Evolutionary conservation across 768 basidiomycete species (phyloP), one percentile per base, ranked within the genome.

Genomic region (Amanita exitialis): DNA sequence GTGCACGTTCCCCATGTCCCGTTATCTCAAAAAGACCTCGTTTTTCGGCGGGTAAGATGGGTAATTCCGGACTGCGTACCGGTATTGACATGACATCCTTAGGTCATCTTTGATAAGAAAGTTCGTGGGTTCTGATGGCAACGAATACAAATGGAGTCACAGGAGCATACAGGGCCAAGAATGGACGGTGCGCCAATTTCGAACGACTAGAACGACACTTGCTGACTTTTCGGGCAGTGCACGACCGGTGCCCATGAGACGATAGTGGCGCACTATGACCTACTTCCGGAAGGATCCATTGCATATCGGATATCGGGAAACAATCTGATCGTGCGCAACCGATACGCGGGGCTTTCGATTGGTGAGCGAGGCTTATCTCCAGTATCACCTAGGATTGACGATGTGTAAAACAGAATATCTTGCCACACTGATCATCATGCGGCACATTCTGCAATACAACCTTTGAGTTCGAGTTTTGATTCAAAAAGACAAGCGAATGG

Each of bases 111-210:
- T 86, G 54, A 77, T 77, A 39, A 66, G 86, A 41, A 86, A 83
- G 62, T 89, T 88, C 56, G 67, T 63, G 43, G 84, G 74, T 13
- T 80, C 79, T 36, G 83, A 87, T 61, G 83, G 83, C 30, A 71
- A 71, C 23, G 84, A 87, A 58, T 87, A 87, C 57, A 72, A 72
- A 61, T 89, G 86, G 86, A 73, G 75, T 25, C 69, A 79, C 63
- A 72, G 72, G 27, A 69, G 68, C 36, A 62, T 73, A 27, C 69
- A 71, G 6, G 79, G 74, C 15, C 83, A 86, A 53, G 83, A 87
- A 66, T 89, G 86, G 86, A 72, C 84, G 61, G 86, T 88, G 62
- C 61, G 86, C 74, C 18, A n/a, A 39, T 23, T 46, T 12, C 52
- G 8, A 13, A 30, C 10, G 30, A 6, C 8, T 16, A 27, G 27